Evolutionary conservation across 176 grass and related monocot species (phyloP).

Genomic region (Metroxylon sagu): DNA sequence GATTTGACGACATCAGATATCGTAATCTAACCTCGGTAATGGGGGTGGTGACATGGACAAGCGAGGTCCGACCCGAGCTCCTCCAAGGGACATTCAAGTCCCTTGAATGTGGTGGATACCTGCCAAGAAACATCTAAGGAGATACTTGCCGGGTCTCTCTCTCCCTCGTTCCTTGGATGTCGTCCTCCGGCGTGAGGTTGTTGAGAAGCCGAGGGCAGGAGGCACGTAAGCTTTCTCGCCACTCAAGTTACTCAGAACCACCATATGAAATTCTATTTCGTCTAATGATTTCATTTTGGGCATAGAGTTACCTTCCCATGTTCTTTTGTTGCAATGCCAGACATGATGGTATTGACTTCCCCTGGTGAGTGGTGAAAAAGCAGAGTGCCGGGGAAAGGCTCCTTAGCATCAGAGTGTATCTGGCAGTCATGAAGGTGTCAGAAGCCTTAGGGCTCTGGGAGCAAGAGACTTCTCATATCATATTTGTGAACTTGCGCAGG

Average conservation of each 20-base stretch:
- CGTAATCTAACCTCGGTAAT: slow-evolving; percentile 87
- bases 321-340: slow-evolving; percentile 80
- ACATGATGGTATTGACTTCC: slow-evolving; percentile 95
- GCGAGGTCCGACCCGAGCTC: slow-evolving; percentile 89
- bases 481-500: slow-evolving; percentile 85
- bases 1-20: slow-evolving; percentile 87
- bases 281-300: background rate
- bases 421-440: slow-evolving; percentile 81
- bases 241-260: background rate
- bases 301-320: slow-evolving; percentile 78
- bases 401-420: slow-evolving; percentile 63
- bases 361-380: slow-evolving; percentile 93
- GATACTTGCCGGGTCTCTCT: slow-evolving; percentile 93
- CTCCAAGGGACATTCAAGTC: slow-evolving; percentile 91
- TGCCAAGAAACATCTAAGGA: slow-evolving; percentile 87
- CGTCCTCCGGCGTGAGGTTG: slow-evolving; percentile 89
- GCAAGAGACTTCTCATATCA: slow-evolving; percentile 96
- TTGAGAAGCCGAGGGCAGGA: slow-evolving; percentile 94
- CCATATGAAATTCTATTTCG: background rate
- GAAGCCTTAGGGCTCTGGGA: slow-evolving; percentile 76
- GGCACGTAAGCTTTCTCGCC: slow-evolving; percentile 56
- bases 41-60: slow-evolving; percentile 93
- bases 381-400: slow-evolving; percentile 81
- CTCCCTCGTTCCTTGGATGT: slow-evolving; percentile 89
- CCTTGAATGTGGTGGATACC: slow-evolving; percentile 61